phyloP scores from a whole-genome alignment of 805 yeast species.

The Candida michaelii region DNA sequence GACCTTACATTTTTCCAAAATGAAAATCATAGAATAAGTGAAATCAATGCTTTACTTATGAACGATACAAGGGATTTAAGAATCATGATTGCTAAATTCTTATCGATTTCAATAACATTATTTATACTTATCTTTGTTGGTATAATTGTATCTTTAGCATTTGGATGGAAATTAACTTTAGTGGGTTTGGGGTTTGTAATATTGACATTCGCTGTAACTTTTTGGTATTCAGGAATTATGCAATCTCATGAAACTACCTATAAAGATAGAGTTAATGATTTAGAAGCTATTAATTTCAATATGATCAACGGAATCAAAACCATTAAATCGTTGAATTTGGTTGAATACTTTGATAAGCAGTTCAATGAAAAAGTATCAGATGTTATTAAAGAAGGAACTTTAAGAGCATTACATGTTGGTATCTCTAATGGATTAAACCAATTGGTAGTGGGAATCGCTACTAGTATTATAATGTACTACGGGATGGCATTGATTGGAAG shows the following conservation, averaged over 20 bases:
- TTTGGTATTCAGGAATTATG: slow-evolving; percentile 50
- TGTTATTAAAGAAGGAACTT: slow-evolving; percentile 41
- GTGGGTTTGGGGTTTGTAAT: slow-evolving; percentile 82
- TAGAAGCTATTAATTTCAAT: slow-evolving; percentile 56
- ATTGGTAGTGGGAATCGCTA: slow-evolving; percentile 57
- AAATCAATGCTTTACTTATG: slow-evolving; percentile 64
- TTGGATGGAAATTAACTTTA: slow-evolving; percentile 85
- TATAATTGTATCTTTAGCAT: slow-evolving; percentile 68
- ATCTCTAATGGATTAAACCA: slow-evolving; percentile 62
- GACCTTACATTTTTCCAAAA: slow-evolving; percentile 52
- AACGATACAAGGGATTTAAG: slow-evolving; percentile 83
- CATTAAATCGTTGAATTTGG: slow-evolving; percentile 56
- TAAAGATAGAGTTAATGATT: slow-evolving; percentile 51
- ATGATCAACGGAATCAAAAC: slow-evolving; percentile 60
- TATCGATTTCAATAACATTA: slow-evolving; percentile 55
- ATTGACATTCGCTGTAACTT: slow-evolving; percentile 51
- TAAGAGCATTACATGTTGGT: slow-evolving; percentile 63
- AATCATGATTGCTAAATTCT: slow-evolving; percentile 58
- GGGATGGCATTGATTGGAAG: slow-evolving; percentile 71
- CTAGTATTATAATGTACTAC: slow-evolving; percentile 73
- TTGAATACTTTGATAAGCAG: slow-evolving; percentile 43
- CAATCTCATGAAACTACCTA: slow-evolving; percentile 59
- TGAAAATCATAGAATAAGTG: slow-evolving; percentile 44
- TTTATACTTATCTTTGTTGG: slow-evolving; percentile 59
- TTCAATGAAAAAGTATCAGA: slow-evolving; percentile 29